Evolutionary conservation across 345 rosid species (phyloP).

Genomic region (Isatis tinctoria): DNA sequence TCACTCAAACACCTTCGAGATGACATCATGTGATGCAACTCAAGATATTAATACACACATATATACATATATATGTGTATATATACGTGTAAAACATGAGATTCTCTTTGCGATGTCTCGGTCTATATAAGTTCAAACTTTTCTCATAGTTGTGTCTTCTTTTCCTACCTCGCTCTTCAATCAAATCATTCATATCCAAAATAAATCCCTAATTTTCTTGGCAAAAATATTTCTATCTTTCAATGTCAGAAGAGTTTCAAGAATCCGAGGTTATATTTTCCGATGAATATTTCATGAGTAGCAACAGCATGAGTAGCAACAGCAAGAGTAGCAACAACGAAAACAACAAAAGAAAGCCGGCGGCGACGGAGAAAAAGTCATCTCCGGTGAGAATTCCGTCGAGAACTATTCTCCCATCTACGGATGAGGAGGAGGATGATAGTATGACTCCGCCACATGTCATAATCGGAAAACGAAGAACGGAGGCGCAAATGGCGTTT

Average conservation of each 20-base stretch:
- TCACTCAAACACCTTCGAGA: slow-evolving; percentile 40
- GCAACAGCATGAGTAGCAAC: not conserved
- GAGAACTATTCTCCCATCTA: slow-evolving; percentile 22
- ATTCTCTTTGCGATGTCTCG: slow-evolving; percentile 29
- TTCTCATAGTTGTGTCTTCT: slow-evolving; percentile 7
- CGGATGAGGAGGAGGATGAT: slow-evolving; percentile 22
- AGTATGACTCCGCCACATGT: slow-evolving; percentile 57
- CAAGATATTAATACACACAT: slow-evolving; percentile 15
- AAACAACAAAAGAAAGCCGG: not conserved
- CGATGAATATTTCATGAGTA: slow-evolving; percentile 17
- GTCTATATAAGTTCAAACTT: slow-evolving; percentile 19
- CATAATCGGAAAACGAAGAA: slow-evolving; percentile 43
- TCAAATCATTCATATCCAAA: slow-evolving; percentile 8
- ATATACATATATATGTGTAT: not conserved
- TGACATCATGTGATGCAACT: slow-evolving; percentile 43
- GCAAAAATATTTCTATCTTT: not conserved
- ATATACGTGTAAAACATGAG: slow-evolving; percentile 25
- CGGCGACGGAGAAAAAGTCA: slow-evolving; percentile 24
- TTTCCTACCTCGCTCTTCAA: slow-evolving; percentile 4
- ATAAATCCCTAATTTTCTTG: not conserved
- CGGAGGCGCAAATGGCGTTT: slow-evolving; percentile 64
- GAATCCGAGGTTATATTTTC: slow-evolving; percentile 54
- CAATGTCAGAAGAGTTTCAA: slow-evolving; percentile 53
- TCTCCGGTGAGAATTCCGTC: slow-evolving; percentile 37
- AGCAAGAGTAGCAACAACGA: not conserved